Evolutionary conservation across 768 basidiomycete species (phyloP).

Genomic region (Rhodocollybia butyracea): DNA sequence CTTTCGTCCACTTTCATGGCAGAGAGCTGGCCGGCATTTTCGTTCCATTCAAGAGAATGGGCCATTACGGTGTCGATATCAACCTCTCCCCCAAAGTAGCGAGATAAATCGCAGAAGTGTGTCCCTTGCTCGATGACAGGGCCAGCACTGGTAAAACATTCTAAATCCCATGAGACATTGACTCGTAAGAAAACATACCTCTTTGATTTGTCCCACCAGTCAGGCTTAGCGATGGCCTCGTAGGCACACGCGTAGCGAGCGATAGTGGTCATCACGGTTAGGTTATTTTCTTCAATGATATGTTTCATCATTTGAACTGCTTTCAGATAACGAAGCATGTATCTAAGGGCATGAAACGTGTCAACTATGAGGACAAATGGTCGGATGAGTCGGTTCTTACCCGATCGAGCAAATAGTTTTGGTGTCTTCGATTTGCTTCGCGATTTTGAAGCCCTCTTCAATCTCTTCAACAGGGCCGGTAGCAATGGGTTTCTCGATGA

Average conservation of each 20-base stretch:
- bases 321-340: constrained; percentile 92
- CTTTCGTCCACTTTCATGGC: constrained; percentile 83
- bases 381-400: constrained; percentile 36
- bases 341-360: constrained; percentile 37
- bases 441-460: constrained; percentile 65
- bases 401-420: constrained; percentile 87
- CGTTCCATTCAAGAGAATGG: constrained; percentile 90
- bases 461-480: constrained; percentile 74
- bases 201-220: constrained; percentile 94
- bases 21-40: constrained; percentile 80
- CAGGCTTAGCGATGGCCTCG: constrained; percentile 71
- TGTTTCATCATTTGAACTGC: constrained; percentile 96
- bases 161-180: not conserved
- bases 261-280: constrained; percentile 94
- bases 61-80: constrained; percentile 78
- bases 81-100: constrained; percentile 96
- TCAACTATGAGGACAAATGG: not conserved
- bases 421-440: constrained; percentile 65
- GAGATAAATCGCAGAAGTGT: constrained; percentile 95
- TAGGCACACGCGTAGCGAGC: constrained; percentile 93
- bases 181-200: constrained; percentile 37
- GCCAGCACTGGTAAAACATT: constrained; percentile 51
- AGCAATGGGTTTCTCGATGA: constrained; percentile 91
- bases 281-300: constrained; percentile 90
- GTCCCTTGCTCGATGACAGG: constrained; percentile 92